These are phyloP conservation scores for Ascochyta koolunga DNA, from an alignment of 2,329 filamentous ascomycete species.

Conservation along the genomic window DNA sequence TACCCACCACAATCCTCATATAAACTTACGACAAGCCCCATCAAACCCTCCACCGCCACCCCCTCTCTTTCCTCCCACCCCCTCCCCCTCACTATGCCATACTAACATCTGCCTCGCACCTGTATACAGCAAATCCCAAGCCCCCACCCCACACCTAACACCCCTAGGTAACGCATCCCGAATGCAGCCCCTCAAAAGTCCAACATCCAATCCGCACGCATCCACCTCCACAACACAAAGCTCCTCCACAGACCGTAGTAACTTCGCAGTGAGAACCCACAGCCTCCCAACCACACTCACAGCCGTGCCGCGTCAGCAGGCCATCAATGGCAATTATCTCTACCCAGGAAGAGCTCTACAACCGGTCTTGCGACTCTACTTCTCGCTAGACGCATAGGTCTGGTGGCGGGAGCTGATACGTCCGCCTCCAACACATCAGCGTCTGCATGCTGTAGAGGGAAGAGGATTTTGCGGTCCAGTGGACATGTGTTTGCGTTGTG, in stretches of 20 bases:
- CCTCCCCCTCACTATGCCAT: not conserved
- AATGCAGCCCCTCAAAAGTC: not conserved
- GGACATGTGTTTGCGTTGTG: slow-evolving; percentile 3
- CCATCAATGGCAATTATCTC: slow-evolving; percentile 10
- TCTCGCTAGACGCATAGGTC: not conserved
- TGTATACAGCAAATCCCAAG: slow-evolving; percentile 1
- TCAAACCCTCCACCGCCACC: not conserved
- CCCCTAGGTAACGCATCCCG: slow-evolving; percentile 4
- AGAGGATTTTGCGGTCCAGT: not conserved
- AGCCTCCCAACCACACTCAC: not conserved
- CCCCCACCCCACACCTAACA: not conserved
- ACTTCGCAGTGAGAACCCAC: slow-evolving; percentile 1
- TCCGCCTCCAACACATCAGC: not conserved
- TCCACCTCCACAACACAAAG: not conserved
- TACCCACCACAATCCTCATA: not conserved
- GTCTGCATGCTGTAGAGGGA: not conserved
- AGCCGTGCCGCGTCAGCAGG: not conserved
- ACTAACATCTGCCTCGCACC: not conserved
- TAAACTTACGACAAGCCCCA: not conserved
- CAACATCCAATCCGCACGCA: not conserved
- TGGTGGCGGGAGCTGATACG: not conserved
- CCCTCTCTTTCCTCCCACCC: not conserved
- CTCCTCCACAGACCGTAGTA: not conserved
- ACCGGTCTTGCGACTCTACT: not conserved
- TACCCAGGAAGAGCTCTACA: not conserved